Evolutionary conservation across 2,329 filamentous ascomycete species (phyloP).

Genomic region (Colletotrichum shisoi): DNA sequence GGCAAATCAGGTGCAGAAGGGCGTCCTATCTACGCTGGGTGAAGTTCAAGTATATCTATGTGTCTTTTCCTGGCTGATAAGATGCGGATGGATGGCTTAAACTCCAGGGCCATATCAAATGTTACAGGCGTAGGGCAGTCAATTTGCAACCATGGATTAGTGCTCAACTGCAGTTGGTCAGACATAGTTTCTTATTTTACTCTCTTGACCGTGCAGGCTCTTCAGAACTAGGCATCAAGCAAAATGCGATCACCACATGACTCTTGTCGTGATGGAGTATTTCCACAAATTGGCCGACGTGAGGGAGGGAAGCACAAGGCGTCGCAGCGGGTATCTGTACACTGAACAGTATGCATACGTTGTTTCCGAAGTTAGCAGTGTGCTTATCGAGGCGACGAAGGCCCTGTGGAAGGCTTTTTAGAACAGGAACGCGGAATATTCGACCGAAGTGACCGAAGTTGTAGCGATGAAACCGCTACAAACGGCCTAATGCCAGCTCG

Average conservation of each 20-base stretch:
- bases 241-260: not conserved
- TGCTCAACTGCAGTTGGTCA: no score
- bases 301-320: not conserved
- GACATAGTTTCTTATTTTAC: no score
- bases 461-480: conserved; percentile 25
- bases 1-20: conserved; percentile 3
- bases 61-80: not conserved
- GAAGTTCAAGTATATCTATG: not conserved
- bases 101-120: conserved; percentile 1
- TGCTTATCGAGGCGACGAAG: not conserved
- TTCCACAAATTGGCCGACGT: not conserved
- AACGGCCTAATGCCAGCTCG: conserved; percentile 14
- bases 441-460: conserved; percentile 37
- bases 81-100: conserved; percentile 10
- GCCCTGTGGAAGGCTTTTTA: not conserved
- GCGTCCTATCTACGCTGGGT: conserved; percentile 19
- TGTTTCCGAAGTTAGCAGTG: no score
- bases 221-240: not conserved
- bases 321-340: not conserved
- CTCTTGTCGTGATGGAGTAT: not conserved
- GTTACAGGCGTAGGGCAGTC: not conserved
- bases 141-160: no score
- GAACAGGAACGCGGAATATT: conserved; percentile 14
- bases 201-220: not conserved
- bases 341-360: not conserved